Evolutionary conservation across 495 filamentous ascomycete genomes (phyloP).

Genomic region (Penicillium bialowiezense): DNA sequence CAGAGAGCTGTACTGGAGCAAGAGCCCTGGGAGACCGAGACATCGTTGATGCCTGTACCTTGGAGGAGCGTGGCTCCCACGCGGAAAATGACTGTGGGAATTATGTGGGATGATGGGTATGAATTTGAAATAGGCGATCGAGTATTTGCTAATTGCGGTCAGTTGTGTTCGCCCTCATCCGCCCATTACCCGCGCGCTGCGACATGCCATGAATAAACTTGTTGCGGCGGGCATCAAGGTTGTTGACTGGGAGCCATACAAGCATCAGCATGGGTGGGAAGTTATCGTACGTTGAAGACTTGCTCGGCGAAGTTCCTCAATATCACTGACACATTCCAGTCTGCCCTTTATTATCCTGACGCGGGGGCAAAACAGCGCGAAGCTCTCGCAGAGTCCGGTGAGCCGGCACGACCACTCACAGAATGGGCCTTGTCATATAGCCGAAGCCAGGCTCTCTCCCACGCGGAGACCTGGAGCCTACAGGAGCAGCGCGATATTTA

Average conservation of each 20-base stretch:
- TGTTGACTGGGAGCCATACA: slow-evolving; percentile 65
- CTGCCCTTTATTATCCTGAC: slow-evolving; percentile 55
- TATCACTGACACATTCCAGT: slow-evolving; percentile 18
- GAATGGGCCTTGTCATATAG: slow-evolving; percentile 56
- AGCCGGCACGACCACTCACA: slow-evolving; percentile 56
- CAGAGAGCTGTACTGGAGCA: slow-evolving; percentile 55
- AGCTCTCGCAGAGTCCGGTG: slow-evolving; percentile 47
- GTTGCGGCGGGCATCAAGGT: slow-evolving; percentile 51
- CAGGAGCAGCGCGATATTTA: slow-evolving; percentile 54
- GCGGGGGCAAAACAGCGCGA: slow-evolving; percentile 44
- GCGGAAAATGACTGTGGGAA: slow-evolving; percentile 58
- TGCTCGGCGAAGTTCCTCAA: not conserved
- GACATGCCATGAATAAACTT: slow-evolving; percentile 54
- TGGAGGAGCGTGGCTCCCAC: slow-evolving; percentile 49
- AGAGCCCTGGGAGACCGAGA: slow-evolving; percentile 62
- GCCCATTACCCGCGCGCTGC: slow-evolving; percentile 60
- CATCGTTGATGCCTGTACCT: slow-evolving; percentile 54
- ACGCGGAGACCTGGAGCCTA: slow-evolving; percentile 44
- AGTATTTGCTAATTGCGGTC: not conserved
- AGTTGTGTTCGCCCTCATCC: slow-evolving; percentile 60
- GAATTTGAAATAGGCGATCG: not conserved
- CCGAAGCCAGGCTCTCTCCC: slow-evolving; percentile 35
- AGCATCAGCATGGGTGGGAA: slow-evolving; percentile 58
- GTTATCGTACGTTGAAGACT: slow-evolving; percentile 42
- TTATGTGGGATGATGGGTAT: slow-evolving; percentile 66